These are phyloP conservation scores for Miamiensis avidus DNA, from an alignment of 169 alveolate genomes.

Conservation along the genomic window DNA sequence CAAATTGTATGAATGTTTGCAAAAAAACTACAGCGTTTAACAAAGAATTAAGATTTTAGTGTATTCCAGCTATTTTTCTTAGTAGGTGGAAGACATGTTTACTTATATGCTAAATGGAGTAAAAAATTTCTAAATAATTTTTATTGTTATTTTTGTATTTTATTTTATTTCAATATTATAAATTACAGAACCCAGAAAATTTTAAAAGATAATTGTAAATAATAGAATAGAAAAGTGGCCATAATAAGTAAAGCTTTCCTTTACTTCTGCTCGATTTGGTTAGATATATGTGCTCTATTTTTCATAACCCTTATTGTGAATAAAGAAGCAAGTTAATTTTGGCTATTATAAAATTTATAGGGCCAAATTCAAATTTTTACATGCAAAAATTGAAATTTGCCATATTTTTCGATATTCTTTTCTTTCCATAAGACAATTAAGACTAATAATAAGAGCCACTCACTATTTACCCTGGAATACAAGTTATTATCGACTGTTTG, in stretches of 20 bases:
- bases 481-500: too few species aligned
- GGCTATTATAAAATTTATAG: background rate
- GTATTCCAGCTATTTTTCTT: background rate
- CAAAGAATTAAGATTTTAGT: too few species aligned
- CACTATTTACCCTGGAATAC: background rate
- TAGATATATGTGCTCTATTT: background rate
- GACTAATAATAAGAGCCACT: too few species aligned
- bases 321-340: background rate
- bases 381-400: background rate
- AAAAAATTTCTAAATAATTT: too few species aligned
- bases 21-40: too few species aligned
- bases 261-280: background rate
- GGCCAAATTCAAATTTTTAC: too few species aligned
- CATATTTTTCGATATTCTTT: background rate
- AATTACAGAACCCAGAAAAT: too few species aligned
- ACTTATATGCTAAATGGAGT: background rate
- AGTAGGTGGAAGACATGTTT: background rate
- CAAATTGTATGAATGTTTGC: too few species aligned
- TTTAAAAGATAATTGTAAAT: background rate
- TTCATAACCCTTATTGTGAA: background rate
- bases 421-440: background rate
- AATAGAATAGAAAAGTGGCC: background rate
- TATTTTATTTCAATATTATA: too few species aligned
- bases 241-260: background rate
- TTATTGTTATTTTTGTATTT: too few species aligned